Percentiles rank a stretch among this genome's conserved stretches.
Conservation (phyloP, 108 stramenopile genomes). For the Skeletonema grethae region DNA sequence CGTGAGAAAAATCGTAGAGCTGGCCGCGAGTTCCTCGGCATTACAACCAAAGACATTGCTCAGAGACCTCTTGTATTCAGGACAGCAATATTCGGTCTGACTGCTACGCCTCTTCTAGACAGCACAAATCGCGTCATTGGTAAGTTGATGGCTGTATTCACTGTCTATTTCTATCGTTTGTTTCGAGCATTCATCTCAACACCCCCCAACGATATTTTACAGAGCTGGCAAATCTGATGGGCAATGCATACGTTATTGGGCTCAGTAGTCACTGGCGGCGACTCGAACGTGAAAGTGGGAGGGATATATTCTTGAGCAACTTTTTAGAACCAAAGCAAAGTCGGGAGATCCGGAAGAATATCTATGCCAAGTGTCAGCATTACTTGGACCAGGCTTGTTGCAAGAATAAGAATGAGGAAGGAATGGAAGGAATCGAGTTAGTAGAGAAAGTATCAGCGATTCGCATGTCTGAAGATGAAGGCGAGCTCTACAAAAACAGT, state of each 20-base stretch:
- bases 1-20: constrained; percentile 62
- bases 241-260: constrained; percentile 66
- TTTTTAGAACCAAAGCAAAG: constrained; percentile 63
- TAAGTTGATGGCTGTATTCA: too few species aligned
- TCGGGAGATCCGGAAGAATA: constrained; percentile 62
- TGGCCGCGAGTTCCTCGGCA: constrained; percentile 64
- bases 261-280: constrained; percentile 71
- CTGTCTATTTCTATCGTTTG: background rate
- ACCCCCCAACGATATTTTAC: too few species aligned
- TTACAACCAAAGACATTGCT: constrained; percentile 55
- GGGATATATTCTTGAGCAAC: constrained; percentile 70
- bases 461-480: constrained; percentile 51
- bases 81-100: constrained; percentile 66
- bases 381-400: constrained; percentile 53
- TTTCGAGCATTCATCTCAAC: background rate
- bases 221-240: constrained; percentile 81
- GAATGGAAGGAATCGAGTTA: constrained; percentile 57
- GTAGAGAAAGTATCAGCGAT: constrained; percentile 28
- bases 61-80: constrained; percentile 60
- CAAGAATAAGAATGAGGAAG: constrained; percentile 58
- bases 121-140: constrained; percentile 60
- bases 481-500: constrained; percentile 50
- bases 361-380: constrained; percentile 52
- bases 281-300: constrained; percentile 61
- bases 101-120: constrained; percentile 78